A percentile compares a stretch with the other conserved stretches of the same genome.
phyloP scores from a whole-genome alignment of 1,284 basidiomycete species.

The Pseudozyma tsukubaensis region DNA sequence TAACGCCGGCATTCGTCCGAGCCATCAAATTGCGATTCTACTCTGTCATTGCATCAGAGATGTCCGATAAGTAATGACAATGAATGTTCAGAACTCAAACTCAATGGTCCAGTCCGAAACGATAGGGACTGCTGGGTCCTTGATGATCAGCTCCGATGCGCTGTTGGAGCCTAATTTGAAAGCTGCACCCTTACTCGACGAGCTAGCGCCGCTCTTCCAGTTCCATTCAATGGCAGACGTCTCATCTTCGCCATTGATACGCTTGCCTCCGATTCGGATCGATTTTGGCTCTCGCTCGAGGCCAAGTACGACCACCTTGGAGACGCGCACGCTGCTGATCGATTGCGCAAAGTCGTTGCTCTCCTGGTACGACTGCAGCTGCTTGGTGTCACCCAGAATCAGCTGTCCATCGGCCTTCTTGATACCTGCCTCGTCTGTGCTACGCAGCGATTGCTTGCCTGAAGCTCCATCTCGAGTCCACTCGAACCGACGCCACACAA shows the following conservation, averaged over 20 bases:
- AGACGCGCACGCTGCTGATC: constrained; percentile 59
- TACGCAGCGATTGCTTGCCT: constrained; percentile 35
- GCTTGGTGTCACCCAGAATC: constrained; percentile 43
- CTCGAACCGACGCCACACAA: constrained; percentile 73
- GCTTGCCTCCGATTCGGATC: constrained; percentile 34
- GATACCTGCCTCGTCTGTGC: constrained; percentile 35
- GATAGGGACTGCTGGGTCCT: constrained; percentile 57
- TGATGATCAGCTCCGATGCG: constrained; percentile 58
- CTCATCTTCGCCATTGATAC: constrained; percentile 13
- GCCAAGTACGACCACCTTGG: constrained; percentile 64
- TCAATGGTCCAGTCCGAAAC: constrained; percentile 57
- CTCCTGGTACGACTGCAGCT: constrained; percentile 28
- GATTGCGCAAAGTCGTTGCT: constrained; percentile 54
- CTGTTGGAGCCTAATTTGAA: constrained; percentile 27
- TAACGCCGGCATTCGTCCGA: neutral
- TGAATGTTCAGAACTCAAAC: constrained; percentile 29
- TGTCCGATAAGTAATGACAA: neutral
- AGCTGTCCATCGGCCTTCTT: constrained; percentile 22
- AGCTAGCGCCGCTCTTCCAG: constrained; percentile 42
- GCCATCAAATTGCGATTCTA: neutral
- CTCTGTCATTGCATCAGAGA: neutral
- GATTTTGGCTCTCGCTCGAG: constrained; percentile 46
- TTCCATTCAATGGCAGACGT: constrained; percentile 36
- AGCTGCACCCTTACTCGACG: constrained; percentile 29
- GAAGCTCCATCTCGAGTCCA: constrained; percentile 27